Conservation (phyloP, 257 asterid species). For the Nicotiana tabacum region DNA sequence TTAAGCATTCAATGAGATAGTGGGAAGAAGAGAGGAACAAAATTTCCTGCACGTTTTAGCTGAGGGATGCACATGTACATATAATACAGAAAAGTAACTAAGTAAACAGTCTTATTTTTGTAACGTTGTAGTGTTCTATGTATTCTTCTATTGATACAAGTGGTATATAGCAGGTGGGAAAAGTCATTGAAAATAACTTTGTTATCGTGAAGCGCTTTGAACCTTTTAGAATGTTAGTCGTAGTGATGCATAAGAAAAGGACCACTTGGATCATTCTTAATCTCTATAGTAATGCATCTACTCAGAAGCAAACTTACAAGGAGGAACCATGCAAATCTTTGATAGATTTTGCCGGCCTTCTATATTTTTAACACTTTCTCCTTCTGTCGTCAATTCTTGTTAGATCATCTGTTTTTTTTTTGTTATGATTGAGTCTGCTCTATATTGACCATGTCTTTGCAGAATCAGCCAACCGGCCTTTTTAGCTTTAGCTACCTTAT, state of each 20-base stretch:
- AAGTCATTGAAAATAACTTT: neutral
- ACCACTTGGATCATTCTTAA: neutral
- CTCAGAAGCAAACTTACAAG: neutral
- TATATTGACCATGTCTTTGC: neutral
- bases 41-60: neutral
- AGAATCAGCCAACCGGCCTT: constrained; percentile 1
- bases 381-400: neutral
- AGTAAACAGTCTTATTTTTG: too few relatives aligned
- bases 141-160: neutral
- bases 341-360: neutral
- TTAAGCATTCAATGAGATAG: too few relatives aligned
- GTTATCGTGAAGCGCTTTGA: neutral
- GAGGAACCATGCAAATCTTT: neutral
- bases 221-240: too few relatives aligned
- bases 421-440: neutral
- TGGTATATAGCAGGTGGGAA: neutral
- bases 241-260: neutral
- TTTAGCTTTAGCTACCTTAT: neutral
- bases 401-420: neutral
- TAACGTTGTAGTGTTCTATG: neutral
- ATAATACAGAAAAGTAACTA: neutral
- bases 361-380: neutral
- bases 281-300: neutral
- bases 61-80: neutral
- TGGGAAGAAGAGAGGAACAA: too few relatives aligned